Evolutionary conservation across 495 filamentous ascomycete genomes (phyloP), one percentile per base, ranked within the genome.

Genomic region (Chaetomium tenue): DNA sequence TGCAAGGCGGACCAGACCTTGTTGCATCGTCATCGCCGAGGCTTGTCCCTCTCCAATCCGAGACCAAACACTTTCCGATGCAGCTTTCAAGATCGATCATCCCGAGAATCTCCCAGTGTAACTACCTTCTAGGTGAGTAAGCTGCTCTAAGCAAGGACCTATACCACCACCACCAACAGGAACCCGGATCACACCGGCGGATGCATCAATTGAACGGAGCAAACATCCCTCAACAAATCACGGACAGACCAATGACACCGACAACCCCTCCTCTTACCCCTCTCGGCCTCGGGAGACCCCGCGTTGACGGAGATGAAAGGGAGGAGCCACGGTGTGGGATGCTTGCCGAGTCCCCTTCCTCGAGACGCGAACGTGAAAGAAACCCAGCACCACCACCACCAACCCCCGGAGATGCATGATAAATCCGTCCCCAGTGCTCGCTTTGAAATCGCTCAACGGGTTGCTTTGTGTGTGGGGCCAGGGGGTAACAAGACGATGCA

Each of bases 231-330:
- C 39, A 28, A 26, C 20, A 44, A 2, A 42, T 23, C 48, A 18
- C 6, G 12, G 6, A 12, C 46, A 60, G n/a, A 18, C 44, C 44
- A 50, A 48, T 39, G 25, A 23, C 37, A 25, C 33, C 26, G 25
- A 22, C 42, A 22, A 18, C 55, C 61, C 52, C 61, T 46, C 46
- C 54, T 16, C 0, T 56, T 39, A 57, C 53, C 52, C 53, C 61
- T 57, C 61, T 48, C 61, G 18, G 15, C 6, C 37, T 63, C 53
- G 61, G 52, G 48, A 58, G 54, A 63, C 58, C 58, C 58, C 58
- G 47, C 58, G 44, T 46, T 48, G 55, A 33, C 33, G 18, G 58
- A 60, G 39, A 58, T 58, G 20, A 20, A 30, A 33, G 39, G 6
- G 51, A 33, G 52, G 25, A 37, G 52, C 16, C 5, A 13, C 28